These are phyloP conservation scores for Phytophthora hybrid DNA, from an alignment of 352 stramenopile species.

Conservation along the genomic window DNA sequence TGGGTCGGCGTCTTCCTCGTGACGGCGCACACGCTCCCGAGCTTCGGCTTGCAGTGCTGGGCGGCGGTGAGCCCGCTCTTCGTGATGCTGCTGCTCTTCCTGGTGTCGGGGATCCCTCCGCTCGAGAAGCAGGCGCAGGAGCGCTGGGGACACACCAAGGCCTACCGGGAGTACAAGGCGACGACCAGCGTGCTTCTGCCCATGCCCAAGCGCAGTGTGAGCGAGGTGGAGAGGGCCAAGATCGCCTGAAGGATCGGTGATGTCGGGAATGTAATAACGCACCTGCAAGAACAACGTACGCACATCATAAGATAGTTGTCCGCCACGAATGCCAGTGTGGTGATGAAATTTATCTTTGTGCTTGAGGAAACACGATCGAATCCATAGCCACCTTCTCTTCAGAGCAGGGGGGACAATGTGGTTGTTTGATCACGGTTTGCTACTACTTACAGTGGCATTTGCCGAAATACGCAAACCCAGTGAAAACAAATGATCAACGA, in stretches of 20 bases:
- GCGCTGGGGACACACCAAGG: slow-evolving; percentile 61
- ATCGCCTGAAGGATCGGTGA: slow-evolving; percentile 1
- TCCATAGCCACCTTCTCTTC: background rate
- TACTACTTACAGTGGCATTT: background rate
- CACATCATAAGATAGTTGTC: background rate
- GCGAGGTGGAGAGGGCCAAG: background rate
- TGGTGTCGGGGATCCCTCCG: slow-evolving; percentile 74
- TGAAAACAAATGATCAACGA: background rate
- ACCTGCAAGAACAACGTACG: too few relatives aligned
- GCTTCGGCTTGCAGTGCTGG: slow-evolving; percentile 32
- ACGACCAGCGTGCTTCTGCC: slow-evolving; percentile 72
- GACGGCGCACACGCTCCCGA: slow-evolving; percentile 55
- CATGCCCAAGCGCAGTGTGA: slow-evolving; percentile 25
- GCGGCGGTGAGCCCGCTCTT: slow-evolving; percentile 69
- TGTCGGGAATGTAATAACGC: too few relatives aligned
- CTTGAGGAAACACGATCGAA: background rate
- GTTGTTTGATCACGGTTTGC: background rate
- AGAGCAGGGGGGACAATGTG: background rate
- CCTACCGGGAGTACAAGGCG: slow-evolving; percentile 84
- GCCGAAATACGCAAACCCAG: background rate
- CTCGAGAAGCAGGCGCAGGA: slow-evolving; percentile 77
- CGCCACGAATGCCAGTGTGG: background rate
- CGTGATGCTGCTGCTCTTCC: slow-evolving; percentile 69
- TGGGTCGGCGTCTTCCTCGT: slow-evolving; percentile 80
- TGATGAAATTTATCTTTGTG: background rate